These are phyloP conservation scores for Exophiala lecanii-corni DNA, from an alignment of 2,329 filamentous ascomycete species.

Conservation along the genomic window DNA sequence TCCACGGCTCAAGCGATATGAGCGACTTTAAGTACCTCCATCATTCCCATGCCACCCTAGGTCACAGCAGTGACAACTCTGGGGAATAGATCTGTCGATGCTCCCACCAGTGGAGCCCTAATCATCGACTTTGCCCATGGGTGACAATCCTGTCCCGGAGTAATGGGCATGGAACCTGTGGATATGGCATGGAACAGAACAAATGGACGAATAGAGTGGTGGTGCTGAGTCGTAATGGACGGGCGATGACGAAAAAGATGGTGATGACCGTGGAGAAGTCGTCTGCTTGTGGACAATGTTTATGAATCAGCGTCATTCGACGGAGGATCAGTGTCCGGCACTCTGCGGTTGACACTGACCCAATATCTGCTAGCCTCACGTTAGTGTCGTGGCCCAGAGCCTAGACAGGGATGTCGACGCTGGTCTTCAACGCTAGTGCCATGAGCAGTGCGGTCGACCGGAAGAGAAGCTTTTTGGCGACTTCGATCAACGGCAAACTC, in stretches of 20 bases:
- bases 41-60: background rate
- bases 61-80: too few relatives aligned
- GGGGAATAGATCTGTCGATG: too few relatives aligned
- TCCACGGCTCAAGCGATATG: background rate
- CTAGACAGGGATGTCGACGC: conserved; percentile 5
- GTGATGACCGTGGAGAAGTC: background rate
- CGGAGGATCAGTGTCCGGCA: background rate
- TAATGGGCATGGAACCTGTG: background rate
- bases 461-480: conserved; percentile 8
- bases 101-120: too few relatives aligned
- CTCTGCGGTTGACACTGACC: background rate
- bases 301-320: background rate
- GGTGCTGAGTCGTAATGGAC: too few relatives aligned
- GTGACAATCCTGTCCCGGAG: background rate
- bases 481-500: background rate
- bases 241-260: background rate
- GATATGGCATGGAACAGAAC: too few relatives aligned
- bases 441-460: conserved; percentile 6
- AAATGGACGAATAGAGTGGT: too few relatives aligned
- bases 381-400: background rate
- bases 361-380: background rate
- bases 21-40: background rate
- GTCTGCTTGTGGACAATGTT: background rate
- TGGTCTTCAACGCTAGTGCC: background rate
- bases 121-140: too few relatives aligned